phyloP scores from a whole-genome alignment of 345 rosid species.

The Eucalyptus leucophloia region DNA sequence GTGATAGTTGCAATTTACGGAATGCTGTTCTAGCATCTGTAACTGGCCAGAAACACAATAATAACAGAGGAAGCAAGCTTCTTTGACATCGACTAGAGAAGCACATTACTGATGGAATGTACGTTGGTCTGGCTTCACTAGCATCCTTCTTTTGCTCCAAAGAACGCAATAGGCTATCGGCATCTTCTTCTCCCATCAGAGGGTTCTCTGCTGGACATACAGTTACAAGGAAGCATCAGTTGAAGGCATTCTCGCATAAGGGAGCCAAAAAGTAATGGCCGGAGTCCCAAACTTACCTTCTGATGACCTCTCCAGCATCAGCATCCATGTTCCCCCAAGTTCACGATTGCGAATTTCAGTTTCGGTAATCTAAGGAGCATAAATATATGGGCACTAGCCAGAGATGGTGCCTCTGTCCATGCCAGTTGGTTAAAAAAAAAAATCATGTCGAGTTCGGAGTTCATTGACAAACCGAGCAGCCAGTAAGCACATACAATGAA shows the following conservation, averaged over 20 bases:
- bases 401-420: slow-evolving; percentile 69
- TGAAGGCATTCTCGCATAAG: background rate
- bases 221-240: no score
- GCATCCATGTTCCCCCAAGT: slow-evolving; percentile 83
- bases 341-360: slow-evolving; percentile 66
- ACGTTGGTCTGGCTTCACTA: slow-evolving; percentile 27
- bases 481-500: background rate
- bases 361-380: slow-evolving; percentile 65
- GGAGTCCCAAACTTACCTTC: slow-evolving; percentile 23
- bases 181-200: slow-evolving; percentile 38
- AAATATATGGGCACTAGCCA: slow-evolving; percentile 60
- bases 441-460: background rate
- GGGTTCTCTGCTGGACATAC: slow-evolving; percentile 7
- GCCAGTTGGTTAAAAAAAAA: slow-evolving; percentile 17
- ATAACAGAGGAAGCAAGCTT: background rate
- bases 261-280: background rate
- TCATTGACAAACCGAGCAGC: background rate
- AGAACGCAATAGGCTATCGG: slow-evolving; percentile 34
- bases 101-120: slow-evolving; percentile 40
- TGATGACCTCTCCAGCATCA: slow-evolving; percentile 65
- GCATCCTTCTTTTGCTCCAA: slow-evolving; percentile 38
- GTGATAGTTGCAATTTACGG: background rate
- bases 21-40: background rate
- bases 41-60: background rate
- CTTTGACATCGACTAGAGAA: background rate